Conservation (phyloP, 163 green algal species). For the Coccomyxa subellipsoidea region DNA sequence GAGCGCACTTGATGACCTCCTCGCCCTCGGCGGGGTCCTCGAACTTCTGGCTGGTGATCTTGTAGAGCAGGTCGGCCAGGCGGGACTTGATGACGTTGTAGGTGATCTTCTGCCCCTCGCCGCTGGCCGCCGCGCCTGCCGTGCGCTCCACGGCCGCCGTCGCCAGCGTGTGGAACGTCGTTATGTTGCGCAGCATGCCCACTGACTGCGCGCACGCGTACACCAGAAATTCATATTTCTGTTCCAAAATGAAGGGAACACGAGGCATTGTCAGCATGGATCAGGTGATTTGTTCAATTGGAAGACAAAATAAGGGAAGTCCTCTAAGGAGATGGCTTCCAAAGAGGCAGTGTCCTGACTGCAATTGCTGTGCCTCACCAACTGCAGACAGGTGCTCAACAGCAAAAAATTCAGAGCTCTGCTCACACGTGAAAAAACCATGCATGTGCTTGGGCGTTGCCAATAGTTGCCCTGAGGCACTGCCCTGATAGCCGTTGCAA, state of each 20-base stretch:
- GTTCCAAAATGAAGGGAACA: not conserved
- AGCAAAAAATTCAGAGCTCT: no score
- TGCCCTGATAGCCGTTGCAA: no score
- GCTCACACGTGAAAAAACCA: no score
- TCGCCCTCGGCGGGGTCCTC: constrained; percentile 96
- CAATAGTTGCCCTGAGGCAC: no score
- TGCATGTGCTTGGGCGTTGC: no score
- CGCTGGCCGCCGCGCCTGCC: constrained; percentile 47
- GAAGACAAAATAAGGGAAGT: not conserved
- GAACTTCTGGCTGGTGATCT: constrained; percentile 95
- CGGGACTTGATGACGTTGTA: constrained; percentile 95
- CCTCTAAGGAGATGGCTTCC: not conserved
- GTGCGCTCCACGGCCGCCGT: constrained; percentile 76
- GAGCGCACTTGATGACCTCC: constrained; percentile 61
- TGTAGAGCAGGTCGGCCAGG: constrained; percentile 93
- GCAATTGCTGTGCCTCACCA: no score
- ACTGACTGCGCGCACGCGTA: constrained; percentile 44
- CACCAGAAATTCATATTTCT: not conserved
- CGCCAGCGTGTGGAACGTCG: constrained; percentile 70
- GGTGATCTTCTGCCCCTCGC: constrained; percentile 84
- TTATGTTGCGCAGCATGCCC: constrained; percentile 84
- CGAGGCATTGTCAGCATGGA: no score
- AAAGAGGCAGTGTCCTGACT: no score
- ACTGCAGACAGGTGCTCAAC: no score
- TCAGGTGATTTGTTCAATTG: no score